Base-by-base conservation (phyloP, 2,329 filamentous ascomycete species). In the Talaromyces marneffei region DNA sequence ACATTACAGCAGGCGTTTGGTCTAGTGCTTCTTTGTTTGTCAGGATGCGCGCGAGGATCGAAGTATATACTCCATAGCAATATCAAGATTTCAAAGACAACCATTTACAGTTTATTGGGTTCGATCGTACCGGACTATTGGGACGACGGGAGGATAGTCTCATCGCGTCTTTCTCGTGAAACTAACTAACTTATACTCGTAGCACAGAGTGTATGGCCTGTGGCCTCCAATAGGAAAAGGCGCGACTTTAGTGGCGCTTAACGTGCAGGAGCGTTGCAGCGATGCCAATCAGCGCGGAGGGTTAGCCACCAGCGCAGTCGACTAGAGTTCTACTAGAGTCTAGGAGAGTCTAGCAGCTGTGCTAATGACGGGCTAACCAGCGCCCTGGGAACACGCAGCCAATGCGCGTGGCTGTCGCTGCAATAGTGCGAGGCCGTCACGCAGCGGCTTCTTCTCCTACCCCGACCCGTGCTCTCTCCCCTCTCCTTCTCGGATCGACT, bases 181-280 rank as follows among this genome's bases (percentile, higher is more conserved):
- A n/a, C n/a, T n/a, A 35, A 35, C 4, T 33, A 10, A 35, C 33
- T 10, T 35, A 35, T 35, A n/a, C n/a, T n/a, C n/a, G n/a, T n/a
- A n/a, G n/a, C n/a, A n/a, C n/a, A n/a, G n/a, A n/a, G n/a, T n/a
- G 40, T 9, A 27, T 44, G 53, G n/a, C n/a, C n/a, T n/a, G n/a
- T n/a, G n/a, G n/a, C 23, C 31, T 20, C 56, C 56, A 58, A 58
- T 54, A 60, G 50, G 52, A 55, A 60, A 44, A 10, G 31, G 35
- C 44, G 53, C 44, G 29, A 57, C 35, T 58, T 62, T 62, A 62
- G 60, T 57, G 60, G 60, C 60, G 60, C 60, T 58, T 62, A 57
- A 40, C 33, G n/a, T 53, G 25, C 59, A 46, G 33, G 7, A 33
- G 46, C 48, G 29, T 33, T 18, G 60, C 33, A 29, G 46, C 57